These are phyloP conservation scores for Coemansia sp. DNA, from an alignment of 192 early-diverging fungal genomes.

Conservation along the genomic window DNA sequence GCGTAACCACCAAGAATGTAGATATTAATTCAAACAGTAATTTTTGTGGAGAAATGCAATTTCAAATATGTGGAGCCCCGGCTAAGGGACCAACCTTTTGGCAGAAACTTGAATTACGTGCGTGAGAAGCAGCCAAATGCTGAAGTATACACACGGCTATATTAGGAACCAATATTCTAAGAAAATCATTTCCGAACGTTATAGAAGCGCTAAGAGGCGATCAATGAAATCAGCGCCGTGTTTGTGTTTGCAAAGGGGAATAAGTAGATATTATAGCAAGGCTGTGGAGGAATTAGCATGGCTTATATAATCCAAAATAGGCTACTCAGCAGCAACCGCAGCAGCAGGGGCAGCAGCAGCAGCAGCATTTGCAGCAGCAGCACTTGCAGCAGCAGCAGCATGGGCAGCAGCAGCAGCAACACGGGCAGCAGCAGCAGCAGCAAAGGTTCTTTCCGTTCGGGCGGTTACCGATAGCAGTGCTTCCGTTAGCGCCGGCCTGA, in stretches of 20 bases:
- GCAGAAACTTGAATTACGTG: background rate
- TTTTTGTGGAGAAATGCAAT: too few species aligned
- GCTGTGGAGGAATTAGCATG: background rate
- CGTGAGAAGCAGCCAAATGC: background rate
- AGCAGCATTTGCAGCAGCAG: conserved; percentile 38
- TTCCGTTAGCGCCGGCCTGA: conserved; percentile 17
- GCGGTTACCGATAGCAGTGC: conserved; percentile 27
- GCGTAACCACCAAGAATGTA: too few species aligned
- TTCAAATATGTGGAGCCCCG: too few species aligned
- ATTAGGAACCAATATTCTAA: background rate
- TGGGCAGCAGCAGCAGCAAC: conserved; percentile 36
- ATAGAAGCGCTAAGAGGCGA: background rate
- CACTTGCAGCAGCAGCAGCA: conserved; percentile 41
- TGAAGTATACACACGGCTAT: background rate
- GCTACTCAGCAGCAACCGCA: conserved; percentile 10
- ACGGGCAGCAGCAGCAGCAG: conserved; percentile 45
- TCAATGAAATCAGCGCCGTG: background rate
- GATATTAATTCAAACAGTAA: too few species aligned
- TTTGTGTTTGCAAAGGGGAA: background rate
- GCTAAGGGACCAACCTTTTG: too few species aligned
- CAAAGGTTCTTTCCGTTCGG: conserved; percentile 47
- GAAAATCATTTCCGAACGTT: background rate
- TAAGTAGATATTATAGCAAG: background rate
- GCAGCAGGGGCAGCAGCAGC: conserved; percentile 39
- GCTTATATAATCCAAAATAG: background rate